phyloP scores from a whole-genome alignment of 2,329 filamentous ascomycete genomes.

The Alternaria sp. region DNA sequence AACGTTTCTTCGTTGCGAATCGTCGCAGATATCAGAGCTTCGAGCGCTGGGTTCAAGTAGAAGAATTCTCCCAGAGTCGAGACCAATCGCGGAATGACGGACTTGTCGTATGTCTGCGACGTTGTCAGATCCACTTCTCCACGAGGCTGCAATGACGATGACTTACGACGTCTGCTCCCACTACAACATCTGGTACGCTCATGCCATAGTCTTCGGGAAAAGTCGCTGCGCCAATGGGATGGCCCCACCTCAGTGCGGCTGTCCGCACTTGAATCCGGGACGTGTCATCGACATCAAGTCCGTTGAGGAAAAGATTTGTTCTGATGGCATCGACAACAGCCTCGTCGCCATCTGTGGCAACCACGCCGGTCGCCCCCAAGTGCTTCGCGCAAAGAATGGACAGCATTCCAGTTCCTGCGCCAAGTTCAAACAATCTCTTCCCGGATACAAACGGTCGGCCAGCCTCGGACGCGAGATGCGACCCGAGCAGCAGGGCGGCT shows the following conservation, averaged over 20 bases:
- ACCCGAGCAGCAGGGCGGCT: conserved; percentile 74
- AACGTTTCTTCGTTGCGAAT: conserved; percentile 75
- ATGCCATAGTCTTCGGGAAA: conserved; percentile 62
- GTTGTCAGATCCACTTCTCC: conserved; percentile 21
- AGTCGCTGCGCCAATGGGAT: conserved; percentile 62
- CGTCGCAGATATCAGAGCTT: conserved; percentile 72
- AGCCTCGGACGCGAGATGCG: conserved; percentile 62
- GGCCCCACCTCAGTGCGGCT: conserved; percentile 70
- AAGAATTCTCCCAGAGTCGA: conserved; percentile 69
- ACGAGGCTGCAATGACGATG: conserved; percentile 9
- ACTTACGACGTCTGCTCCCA: conserved; percentile 74
- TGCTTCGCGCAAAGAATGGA: conserved; percentile 75
- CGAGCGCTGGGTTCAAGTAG: conserved; percentile 60
- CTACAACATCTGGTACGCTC: conserved; percentile 64
- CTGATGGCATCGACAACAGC: conserved; percentile 72
- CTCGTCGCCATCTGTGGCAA: conserved; percentile 77
- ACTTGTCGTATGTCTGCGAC: conserved; percentile 70
- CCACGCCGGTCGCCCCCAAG: conserved; percentile 64
- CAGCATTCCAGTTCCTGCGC: conserved; percentile 77
- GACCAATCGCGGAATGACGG: conserved; percentile 67
- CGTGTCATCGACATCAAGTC: conserved; percentile 58
- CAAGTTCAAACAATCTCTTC: conserved; percentile 72
- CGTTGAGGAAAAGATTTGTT: conserved; percentile 73
- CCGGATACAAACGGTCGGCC: conserved; percentile 58
- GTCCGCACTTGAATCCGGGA: conserved; percentile 48